Evolutionary conservation across 176 grass and related monocot species (phyloP), one percentile per base, ranked within the genome.

Genomic region (Raddia guianensis): DNA sequence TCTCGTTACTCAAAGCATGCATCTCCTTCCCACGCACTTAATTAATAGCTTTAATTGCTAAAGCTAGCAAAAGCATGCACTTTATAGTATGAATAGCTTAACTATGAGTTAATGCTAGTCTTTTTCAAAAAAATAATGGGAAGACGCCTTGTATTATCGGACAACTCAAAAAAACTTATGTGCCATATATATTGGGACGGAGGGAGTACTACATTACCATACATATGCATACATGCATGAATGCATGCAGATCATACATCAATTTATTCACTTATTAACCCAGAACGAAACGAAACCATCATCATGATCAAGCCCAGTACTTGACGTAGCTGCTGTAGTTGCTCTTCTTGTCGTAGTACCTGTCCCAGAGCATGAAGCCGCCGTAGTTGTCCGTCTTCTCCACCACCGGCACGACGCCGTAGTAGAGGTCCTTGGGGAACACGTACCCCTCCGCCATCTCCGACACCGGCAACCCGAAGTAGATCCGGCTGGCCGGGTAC

Each of bases 401-500:
- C 73, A 52, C 69, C 11, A 27, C 8, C 59, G 80, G 70, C 59
- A 51, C n/a, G 18, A 72, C 58, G 32, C 47, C 68, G 11, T 72
- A 71, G 56, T 61, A 71, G 2, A 82, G 68, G 15, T 72, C 63
- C 80, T 82, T 82, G 15, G 80, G 80, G 68, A 73, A 54, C 0
- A 73, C 58, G 56, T 58, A 82, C 0, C 69, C 68, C 10, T 27
- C 18, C 58, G 57, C 61, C 68, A 16, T 73, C 80, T 50, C 47
- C 32, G 57, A 63, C 18, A 68, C 59, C 65, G 82, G 70, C 7
- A 84, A 0, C 2, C 82, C 77, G 1, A 86, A 46, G 44, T 68
- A 86, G 77, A 86, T 51, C 43, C 33, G 63, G 7, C 66, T 80
- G 2, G 42, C 69, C 69, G 70, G 85, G 85, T 64, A 83, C 57